Evolutionary conservation across 176 grass and related monocot species (phyloP), one percentile per base, ranked within the genome.

Genomic region (Triticum turgidum): DNA sequence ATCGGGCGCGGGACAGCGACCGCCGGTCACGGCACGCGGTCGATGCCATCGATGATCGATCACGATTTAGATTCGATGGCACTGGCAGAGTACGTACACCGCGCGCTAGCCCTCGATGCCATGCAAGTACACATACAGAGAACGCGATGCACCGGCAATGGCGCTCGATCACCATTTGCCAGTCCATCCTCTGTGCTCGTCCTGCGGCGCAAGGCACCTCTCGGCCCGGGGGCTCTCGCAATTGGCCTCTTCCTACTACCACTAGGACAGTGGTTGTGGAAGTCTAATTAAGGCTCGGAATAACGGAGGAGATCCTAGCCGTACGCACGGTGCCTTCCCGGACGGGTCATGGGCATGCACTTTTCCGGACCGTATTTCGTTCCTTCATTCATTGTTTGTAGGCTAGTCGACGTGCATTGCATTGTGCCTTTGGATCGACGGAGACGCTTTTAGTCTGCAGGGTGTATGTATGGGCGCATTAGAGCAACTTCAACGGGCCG

Each of bases 71-170:
- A 21, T 59, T 59, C 56, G 56, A 59, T 6, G 56, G 56, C 56
- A 59, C 18, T 3, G 56, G 18, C 56, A 59, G 7, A 59, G 56
- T 17, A 56, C 49, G 52, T 59, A 59, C 51, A 18, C 51, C 49
- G 49, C 14, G 49, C 14, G 14, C 49, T 6, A 52, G 49, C 1
- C 54, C 54, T 58, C 54, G 54, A 58, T 7, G 54, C 54, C 54
- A 58, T 58, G 54, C 54, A 51, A 49, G 11, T 25, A 13, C n/a
- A 22, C 72, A 49, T n/a, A 22, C 56, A 54, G 72, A 75, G 72
- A 75, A 75, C 72, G 72, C 72, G 42, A 29, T 75, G 72, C 45
- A 7, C 72, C 72, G 72, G 72, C 72, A 30, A 8, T 7, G 72
- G 42, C 6, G 41, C 71, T 29, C 38, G 38, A 39, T 39, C 68